phyloP scores from a whole-genome alignment of 1,139 yeast species.

The Pichia inconspicua region DNA sequence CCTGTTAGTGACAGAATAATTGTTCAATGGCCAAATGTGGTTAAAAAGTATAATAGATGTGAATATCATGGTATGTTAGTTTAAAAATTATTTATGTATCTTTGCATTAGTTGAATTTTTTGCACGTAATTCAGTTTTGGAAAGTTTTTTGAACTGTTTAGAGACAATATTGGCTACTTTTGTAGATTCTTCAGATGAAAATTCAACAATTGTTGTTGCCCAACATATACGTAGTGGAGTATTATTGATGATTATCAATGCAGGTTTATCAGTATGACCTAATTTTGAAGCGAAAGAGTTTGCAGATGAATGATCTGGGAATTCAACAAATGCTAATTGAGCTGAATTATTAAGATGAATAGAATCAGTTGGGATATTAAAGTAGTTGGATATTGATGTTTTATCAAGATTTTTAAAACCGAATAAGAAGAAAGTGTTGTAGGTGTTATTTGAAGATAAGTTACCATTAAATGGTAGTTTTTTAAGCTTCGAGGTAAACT shows the following conservation, averaged over 20 bases:
- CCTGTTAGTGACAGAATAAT: conserved; percentile 70
- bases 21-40: conserved; percentile 84
- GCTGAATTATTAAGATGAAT: conserved; percentile 31
- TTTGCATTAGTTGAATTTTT: not conserved
- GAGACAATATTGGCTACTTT: conserved; percentile 48
- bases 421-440: conserved; percentile 59
- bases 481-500: conserved; percentile 33
- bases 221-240: conserved; percentile 56
- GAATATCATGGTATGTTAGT: conserved; percentile 61
- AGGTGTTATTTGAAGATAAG: conserved; percentile 18
- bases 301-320: conserved; percentile 43
- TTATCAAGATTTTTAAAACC: conserved; percentile 32
- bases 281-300: conserved; percentile 39
- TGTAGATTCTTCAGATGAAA: conserved; percentile 18
- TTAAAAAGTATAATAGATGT: conserved; percentile 46
- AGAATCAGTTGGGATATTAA: not conserved
- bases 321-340: conserved; percentile 58
- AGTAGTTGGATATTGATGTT: not conserved
- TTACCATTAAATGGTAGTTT: conserved; percentile 58
- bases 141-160: conserved; percentile 50
- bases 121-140: conserved; percentile 28
- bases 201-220: conserved; percentile 46
- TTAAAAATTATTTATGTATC: not conserved
- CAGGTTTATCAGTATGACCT: conserved; percentile 22
- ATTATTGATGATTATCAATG: conserved; percentile 34